Evolutionary conservation across 2,329 filamentous ascomycete genomes (phyloP), one percentile per base, ranked within the genome.

Genomic region (Chalaropsis ovoidea): DNA sequence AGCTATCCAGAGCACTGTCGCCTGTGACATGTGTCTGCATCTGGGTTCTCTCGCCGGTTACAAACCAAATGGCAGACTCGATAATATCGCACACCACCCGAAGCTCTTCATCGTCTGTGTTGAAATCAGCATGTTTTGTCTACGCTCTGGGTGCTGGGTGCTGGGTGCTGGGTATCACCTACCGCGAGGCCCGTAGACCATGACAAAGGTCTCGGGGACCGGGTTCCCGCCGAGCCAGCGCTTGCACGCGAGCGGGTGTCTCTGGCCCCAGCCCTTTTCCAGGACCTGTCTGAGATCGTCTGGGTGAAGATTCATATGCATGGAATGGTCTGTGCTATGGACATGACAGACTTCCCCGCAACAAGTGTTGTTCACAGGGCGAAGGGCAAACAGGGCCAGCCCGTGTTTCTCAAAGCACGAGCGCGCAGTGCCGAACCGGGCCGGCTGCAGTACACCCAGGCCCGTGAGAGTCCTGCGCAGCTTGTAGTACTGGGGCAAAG

Each of bases 361-460:
- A 70, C 87, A 90, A 11, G 85, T 89, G 39, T 83, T 81, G 72
- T 87, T 87, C 68, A 87, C 78, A 0, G 86, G 86, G 62, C 81
- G 78, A 2, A 77, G 78, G 0, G 87, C 82, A 74, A 93, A 94
- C 0, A 95, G 79, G 0, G 86, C 89, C 5, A 89, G 81, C 52
- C 87, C 87, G 72, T 93, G 86, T 76, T 92, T 93, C 74, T 94
- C 90, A 70, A 94, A 86, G 72, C 88, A 92, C 0, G 86, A 90
- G 0, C 81, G 86, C 0, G 83, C 87, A 8, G 85, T 82, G 71
- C 79, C 81, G 65, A 87, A 78, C 47, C 74, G 74, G 0, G 76
- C 74, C 1, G 78, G 78, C 70, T 78, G 75, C n/a, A 70, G 71
- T 1, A 72, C 69, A 11, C 78, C 79, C 27, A 90, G 77, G 3